A percentile compares a stretch with the other conserved stretches of the same genome.
Evolutionary conservation across 208 protist species (phyloP).

Genomic region (Crithidia bombi): DNA sequence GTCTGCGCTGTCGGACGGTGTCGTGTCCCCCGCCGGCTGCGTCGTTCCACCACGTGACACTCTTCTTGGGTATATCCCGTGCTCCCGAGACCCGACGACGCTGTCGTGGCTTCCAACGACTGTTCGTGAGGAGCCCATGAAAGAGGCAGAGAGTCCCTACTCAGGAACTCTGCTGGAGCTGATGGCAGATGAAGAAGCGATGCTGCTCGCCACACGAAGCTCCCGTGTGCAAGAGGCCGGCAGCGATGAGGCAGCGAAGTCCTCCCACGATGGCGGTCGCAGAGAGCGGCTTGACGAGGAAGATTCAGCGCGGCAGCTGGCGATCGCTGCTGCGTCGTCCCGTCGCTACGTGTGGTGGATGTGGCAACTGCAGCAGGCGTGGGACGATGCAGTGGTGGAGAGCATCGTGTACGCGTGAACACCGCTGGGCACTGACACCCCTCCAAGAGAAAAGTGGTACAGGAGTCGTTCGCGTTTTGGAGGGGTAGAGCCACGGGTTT

Average conservation of each 20-base stretch:
- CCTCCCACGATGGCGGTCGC: not conserved
- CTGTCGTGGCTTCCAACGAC: slow-evolving; percentile 21
- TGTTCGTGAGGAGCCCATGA: not conserved
- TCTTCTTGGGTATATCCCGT: slow-evolving; percentile 27
- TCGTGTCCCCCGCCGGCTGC: not conserved
- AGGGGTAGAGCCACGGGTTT: not conserved
- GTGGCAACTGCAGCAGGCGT: slow-evolving; percentile 11
- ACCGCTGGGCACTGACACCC: not conserved
- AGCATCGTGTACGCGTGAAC: not conserved
- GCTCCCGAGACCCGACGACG: slow-evolving; percentile 12
- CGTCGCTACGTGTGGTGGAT: slow-evolving; percentile 26
- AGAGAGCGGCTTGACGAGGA: not conserved
- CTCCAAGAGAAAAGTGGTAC: not conserved
- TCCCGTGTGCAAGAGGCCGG: not conserved
- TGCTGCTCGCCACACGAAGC: not conserved
- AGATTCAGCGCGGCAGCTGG: not conserved
- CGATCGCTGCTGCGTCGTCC: slow-evolving; percentile 13
- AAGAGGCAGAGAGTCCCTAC: not conserved
- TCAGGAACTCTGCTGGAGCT: slow-evolving; percentile 1
- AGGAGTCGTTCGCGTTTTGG: too few relatives aligned
- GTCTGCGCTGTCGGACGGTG: not conserved
- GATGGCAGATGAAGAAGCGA: slow-evolving; percentile 22
- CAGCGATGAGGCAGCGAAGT: not conserved
- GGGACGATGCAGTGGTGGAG: slow-evolving; percentile 1
- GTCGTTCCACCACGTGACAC: slow-evolving; percentile 8